Percentiles rank a stretch among this genome's conserved stretches.
Evolutionary conservation across 148 eudicot genomes (phyloP).

Genomic region (Persicaria tinctoria): DNA sequence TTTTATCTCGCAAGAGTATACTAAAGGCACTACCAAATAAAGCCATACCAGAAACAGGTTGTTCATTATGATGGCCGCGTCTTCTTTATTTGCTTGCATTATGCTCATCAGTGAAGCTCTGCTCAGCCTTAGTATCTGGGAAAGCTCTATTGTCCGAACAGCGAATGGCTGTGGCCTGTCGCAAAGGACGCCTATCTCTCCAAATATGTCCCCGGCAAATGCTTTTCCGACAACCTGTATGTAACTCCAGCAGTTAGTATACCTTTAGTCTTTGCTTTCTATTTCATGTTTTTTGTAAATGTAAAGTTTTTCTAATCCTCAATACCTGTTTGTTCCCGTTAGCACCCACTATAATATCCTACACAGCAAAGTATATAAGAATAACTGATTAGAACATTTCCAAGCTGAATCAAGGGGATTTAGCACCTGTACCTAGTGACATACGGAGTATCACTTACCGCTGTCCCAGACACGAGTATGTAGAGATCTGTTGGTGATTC

Average conservation of each 20-base stretch:
- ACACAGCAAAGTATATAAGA: not conserved
- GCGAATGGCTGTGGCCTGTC: conserved; percentile 56
- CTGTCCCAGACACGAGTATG: conserved; percentile 76
- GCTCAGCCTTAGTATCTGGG: conserved; percentile 61
- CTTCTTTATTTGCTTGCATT: conserved; percentile 8
- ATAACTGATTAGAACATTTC: not conserved
- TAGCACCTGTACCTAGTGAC: not conserved
- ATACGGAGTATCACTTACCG: conserved; percentile 11
- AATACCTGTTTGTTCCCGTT: conserved; percentile 13
- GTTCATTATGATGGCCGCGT: conserved; percentile 10
- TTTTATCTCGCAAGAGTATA: not conserved
- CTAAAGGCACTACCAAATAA: not conserved
- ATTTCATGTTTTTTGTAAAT: not conserved
- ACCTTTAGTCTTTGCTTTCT: not conserved
- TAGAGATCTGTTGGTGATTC: conserved; percentile 72
- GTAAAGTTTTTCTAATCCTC: not conserved
- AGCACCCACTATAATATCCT: conserved; percentile 5
- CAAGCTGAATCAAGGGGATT: not conserved
- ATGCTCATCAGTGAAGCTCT: conserved; percentile 11
- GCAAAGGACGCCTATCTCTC: conserved; percentile 77
- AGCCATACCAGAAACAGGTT: conserved; percentile 13
- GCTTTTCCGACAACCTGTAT: conserved; percentile 40
- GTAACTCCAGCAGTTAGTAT: not conserved
- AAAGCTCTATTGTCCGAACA: conserved; percentile 65
- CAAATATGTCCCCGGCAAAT: conserved; percentile 62